Evolutionary conservation across 1,139 yeast genomes (phyloP).

Genomic region (Zygosaccharomyces sapae): DNA sequence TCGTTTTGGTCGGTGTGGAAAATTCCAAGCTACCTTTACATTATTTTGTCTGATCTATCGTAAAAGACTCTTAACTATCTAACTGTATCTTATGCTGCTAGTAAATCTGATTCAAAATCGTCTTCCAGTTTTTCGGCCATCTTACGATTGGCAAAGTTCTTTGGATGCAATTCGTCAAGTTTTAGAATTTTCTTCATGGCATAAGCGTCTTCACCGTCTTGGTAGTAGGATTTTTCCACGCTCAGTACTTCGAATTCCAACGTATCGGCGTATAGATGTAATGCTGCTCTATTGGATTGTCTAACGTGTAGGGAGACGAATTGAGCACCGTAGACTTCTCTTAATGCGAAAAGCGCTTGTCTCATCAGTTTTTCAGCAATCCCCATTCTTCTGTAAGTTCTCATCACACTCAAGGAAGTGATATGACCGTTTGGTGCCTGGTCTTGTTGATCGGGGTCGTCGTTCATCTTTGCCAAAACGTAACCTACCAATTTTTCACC

Average conservation of each 20-base stretch:
- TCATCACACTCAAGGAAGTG: slow-evolving; percentile 89
- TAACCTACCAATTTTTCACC: slow-evolving; percentile 90
- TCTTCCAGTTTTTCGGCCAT: slow-evolving; percentile 43
- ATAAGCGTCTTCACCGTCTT: slow-evolving; percentile 98
- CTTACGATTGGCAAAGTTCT: slow-evolving; percentile 42
- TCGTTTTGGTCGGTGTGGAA: slow-evolving; percentile 67
- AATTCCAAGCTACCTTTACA: slow-evolving; percentile 77
- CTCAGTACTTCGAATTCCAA: slow-evolving; percentile 74
- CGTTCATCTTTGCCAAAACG: slow-evolving; percentile 94
- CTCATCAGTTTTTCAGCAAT: slow-evolving; percentile 91
- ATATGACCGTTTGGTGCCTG: slow-evolving; percentile 90
- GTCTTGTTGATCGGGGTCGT: slow-evolving; percentile 62
- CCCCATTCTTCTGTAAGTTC: slow-evolving; percentile 93
- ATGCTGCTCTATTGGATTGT: slow-evolving; percentile 88
- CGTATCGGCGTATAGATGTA: slow-evolving; percentile 85
- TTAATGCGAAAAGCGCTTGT: slow-evolving; percentile 72
- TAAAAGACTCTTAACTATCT: slow-evolving; percentile 13
- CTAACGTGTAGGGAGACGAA: slow-evolving; percentile 92
- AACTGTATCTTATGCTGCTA: slow-evolving; percentile 22
- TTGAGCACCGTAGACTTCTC: slow-evolving; percentile 77
- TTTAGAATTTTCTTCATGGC: slow-evolving; percentile 74
- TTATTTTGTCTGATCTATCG: slow-evolving; percentile 38
- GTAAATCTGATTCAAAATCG: slow-evolving; percentile 46
- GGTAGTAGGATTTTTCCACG: slow-evolving; percentile 84
- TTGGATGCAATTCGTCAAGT: slow-evolving; percentile 58